Base-by-base conservation (phyloP, 202 grass and related monocot species). In the Digitaria exilis region DNA sequence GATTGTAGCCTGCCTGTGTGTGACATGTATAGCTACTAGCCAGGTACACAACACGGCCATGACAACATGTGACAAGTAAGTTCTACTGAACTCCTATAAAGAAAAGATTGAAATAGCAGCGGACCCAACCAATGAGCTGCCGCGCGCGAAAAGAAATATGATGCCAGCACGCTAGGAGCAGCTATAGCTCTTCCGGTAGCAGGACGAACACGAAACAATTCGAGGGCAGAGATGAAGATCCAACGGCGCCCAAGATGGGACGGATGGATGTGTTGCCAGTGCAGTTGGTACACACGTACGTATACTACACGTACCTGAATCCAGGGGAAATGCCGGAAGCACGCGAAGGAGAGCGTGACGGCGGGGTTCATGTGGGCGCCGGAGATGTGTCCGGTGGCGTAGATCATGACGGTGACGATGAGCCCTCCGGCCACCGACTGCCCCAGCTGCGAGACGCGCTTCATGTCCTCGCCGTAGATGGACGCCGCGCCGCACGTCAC, bases 351-450 rank as follows among this genome's bases (percentile, higher is more conserved):
- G 26, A 97, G 88, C 15, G 91, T 97, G 82, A 97, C 91, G 15
- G 91, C 89, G 4, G 94, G 94, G 86, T 94, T 97, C 87, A 97
- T 93, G 86, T 97, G 94, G 0, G 94, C 94, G 42, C 91, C 94
- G 37, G 91, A 97, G 82, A 97, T 97, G 72, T 97, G 94, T 0
- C 91, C 94, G 8, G 92, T 93, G 11, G 94, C 87, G 79, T 97
- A 97, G 75, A 97, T 97, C 91, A 97, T 97, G 80, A 92, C 94
- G 66, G 90, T 97, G 65, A 97, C 94, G 82, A 94, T 92, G 61
- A 97, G 89, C 0, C 94, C 94, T 0, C 94, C 91, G 15, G 32
- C 91, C 10, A 97, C 51, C 0, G 88, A 92, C 78, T 90, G 88
- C 45, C 87, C 91, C 24, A 92, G 89, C 84, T 93, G 90, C 17